Evolutionary conservation across 805 yeast species (phyloP).

Genomic region (Pichia sporocuriosa): DNA sequence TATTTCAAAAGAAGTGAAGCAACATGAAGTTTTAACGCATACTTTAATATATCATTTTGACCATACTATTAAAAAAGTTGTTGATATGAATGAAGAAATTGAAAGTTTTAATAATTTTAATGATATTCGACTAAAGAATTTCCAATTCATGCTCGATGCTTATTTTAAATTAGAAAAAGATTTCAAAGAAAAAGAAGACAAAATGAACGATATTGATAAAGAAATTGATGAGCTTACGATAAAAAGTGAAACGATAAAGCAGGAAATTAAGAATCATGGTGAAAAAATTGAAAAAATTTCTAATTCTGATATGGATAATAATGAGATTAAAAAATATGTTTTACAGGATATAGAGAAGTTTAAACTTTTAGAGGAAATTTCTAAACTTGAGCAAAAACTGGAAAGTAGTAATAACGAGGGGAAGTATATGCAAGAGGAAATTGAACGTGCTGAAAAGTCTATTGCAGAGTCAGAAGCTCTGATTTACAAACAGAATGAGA

Average conservation of each 20-base stretch:
- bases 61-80: conserved; percentile 37
- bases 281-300: not conserved
- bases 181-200: conserved; percentile 33
- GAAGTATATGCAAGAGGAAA: conserved; percentile 57
- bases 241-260: conserved; percentile 10
- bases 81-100: conserved; percentile 40
- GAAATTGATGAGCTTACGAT: conserved; percentile 25
- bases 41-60: conserved; percentile 52
- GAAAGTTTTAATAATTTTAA: conserved; percentile 37
- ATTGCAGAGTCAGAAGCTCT: conserved; percentile 37
- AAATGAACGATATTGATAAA: conserved; percentile 25
- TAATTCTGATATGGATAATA: conserved; percentile 7
- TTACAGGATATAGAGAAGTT: conserved; percentile 37
- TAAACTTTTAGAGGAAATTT: conserved; percentile 40
- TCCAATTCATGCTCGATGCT: conserved; percentile 38
- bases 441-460: conserved; percentile 45
- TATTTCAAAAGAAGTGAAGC: conserved; percentile 24
- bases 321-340: conserved; percentile 22
- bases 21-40: conserved; percentile 47
- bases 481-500: conserved; percentile 18
- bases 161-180: conserved; percentile 40
- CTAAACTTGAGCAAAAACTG: conserved; percentile 36
- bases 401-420: conserved; percentile 50
- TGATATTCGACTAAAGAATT: conserved; percentile 36
- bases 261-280: conserved; percentile 11